phyloP scores from a whole-genome alignment of 495 filamentous ascomycete species.

The Penicillium diatomitis region DNA sequence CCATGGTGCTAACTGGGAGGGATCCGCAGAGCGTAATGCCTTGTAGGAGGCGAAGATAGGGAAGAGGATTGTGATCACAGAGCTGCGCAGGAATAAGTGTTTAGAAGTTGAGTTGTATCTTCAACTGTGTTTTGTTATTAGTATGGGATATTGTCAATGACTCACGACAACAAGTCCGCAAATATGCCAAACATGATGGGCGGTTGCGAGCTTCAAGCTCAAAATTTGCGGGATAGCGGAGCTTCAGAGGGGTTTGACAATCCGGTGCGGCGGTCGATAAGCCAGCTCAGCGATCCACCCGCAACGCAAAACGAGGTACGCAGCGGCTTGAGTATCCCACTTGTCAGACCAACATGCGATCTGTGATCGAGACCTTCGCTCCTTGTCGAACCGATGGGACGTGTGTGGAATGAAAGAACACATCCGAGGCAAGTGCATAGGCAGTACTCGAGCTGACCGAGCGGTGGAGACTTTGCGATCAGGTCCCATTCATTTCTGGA shows the following conservation, averaged over 20 bases:
- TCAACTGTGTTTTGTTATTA: background rate
- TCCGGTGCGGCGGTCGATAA: conserved; percentile 2
- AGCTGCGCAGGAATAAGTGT: conserved; percentile 41
- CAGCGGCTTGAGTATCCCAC: too few relatives aligned
- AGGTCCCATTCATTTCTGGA: background rate
- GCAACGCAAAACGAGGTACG: too few relatives aligned
- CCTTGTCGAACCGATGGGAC: too few relatives aligned
- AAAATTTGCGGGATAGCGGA: background rate
- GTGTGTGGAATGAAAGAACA: too few relatives aligned
- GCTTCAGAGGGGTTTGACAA: conserved; percentile 7
- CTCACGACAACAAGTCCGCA: conserved; percentile 72
- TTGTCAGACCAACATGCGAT: too few relatives aligned
- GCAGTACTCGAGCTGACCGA: conserved; percentile 2
- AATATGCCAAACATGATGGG: conserved; percentile 70
- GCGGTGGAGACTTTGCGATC: background rate
- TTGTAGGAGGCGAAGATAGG: conserved; percentile 98
- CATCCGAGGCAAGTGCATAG: background rate
- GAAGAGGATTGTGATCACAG: conserved; percentile 84
- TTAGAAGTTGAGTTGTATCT: background rate
- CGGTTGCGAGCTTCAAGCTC: background rate
- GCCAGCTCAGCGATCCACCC: background rate
- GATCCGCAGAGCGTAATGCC: conserved; percentile 86
- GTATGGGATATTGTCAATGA: background rate
- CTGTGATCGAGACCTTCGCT: too few relatives aligned
- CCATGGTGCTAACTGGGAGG: conserved; percentile 91